Base-by-base conservation (phyloP, 2,329 filamentous ascomycete species). In the Claviceps pusilla region DNA sequence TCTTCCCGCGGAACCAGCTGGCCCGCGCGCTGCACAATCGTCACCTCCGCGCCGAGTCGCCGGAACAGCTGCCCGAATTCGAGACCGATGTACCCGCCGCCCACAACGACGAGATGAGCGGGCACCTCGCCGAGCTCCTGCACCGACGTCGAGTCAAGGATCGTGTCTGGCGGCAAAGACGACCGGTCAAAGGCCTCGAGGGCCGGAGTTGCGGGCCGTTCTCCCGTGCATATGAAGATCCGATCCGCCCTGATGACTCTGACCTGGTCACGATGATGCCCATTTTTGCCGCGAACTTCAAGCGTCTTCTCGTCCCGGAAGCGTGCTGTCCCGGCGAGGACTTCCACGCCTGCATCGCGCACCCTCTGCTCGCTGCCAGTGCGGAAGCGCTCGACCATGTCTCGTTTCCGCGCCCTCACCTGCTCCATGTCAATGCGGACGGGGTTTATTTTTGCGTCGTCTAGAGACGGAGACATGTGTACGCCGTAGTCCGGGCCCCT, bases 31-130 rank as follows among this genome's bases (percentile, higher is more conserved):
- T 78, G 73, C 3, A 78, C 54, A 48, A 79, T 62, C 2, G 72
- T 76, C 46, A 79, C 75, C 35, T 70, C 63, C 3, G 74, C 68
- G 0, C 76, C 76, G 14, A 79, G 63, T 19, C 76, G 67, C 1
- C 70, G 65, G 62, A 78, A 75, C 31, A 78, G 65, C 62, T 79
- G 76, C 2, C 69, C 75, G 57, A 78, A 79, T 58, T 79, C 76
- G 11, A 78, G 63, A 1, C 75, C 76, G 37, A 79, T 68, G 55
- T 76, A 76, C 4, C 76, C 76, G 4, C 76, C 76, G 1, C 76
- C 76, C n/a, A 43, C 42, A 7, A 43, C 42, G 42, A 43, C 42
- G n/a, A 79, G 65, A 62, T 76, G 73, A 12, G 65, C 59, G 2
- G 76, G 76, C 11, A 76, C 70, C 12, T 64, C 61, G 19, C 12